A percentile compares a stretch with the other conserved stretches of the same genome.
Evolutionary conservation across 352 stramenopile genomes (phyloP).

Genomic region (Elongisporangium prolatum): DNA sequence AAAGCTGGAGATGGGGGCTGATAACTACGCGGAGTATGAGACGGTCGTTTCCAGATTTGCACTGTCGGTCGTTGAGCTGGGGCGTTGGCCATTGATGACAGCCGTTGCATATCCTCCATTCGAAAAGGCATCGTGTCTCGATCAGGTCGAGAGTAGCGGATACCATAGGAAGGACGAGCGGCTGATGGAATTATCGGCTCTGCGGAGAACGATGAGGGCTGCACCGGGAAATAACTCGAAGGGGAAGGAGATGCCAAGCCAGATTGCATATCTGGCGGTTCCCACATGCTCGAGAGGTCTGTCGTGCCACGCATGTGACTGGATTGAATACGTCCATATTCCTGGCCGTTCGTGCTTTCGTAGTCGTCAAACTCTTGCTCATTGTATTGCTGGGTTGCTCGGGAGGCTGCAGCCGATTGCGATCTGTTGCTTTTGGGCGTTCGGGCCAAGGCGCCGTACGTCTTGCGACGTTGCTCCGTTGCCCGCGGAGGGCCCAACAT

Average conservation of each 20-base stretch:
- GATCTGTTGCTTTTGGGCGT: not conserved
- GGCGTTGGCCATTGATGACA: not conserved
- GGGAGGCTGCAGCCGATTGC: not conserved
- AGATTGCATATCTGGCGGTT: not conserved
- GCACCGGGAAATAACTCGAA: not conserved
- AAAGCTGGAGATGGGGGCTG: constrained; percentile 12
- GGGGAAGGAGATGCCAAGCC: not conserved
- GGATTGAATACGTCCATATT: not conserved
- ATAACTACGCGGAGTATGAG: constrained; percentile 10
- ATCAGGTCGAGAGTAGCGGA: not conserved
- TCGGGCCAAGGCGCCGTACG: not conserved
- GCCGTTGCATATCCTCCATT: not conserved
- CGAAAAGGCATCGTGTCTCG: not conserved
- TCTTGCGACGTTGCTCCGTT: not conserved
- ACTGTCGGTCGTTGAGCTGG: constrained; percentile 3
- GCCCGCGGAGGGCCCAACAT: not conserved
- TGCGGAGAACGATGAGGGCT: not conserved
- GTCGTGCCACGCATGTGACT: not conserved
- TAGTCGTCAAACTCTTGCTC: not conserved
- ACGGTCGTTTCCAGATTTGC: constrained; percentile 11
- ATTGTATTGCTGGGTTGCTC: not conserved
- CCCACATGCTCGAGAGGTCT: not conserved
- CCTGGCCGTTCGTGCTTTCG: not conserved
- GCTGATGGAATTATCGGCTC: not conserved
- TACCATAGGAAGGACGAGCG: not conserved